Evolutionary conservation across 768 basidiomycete genomes (phyloP).

Genomic region (Boletus rubescentipes): DNA sequence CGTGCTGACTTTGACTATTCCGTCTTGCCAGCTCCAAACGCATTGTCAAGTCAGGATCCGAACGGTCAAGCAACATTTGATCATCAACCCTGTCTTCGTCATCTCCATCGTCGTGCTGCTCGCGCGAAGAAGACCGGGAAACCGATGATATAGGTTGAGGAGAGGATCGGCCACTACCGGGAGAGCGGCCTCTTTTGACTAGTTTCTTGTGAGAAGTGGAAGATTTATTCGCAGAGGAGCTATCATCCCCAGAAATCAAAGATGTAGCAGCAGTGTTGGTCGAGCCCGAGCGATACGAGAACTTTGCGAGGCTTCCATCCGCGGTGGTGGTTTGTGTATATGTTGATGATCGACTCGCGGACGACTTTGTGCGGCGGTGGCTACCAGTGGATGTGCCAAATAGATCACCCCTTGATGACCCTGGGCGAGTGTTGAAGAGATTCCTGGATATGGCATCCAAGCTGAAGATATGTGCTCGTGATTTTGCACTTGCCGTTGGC

Average conservation of each 20-base stretch:
- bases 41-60: conserved; percentile 73
- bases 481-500: conserved; percentile 73
- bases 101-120: conserved; percentile 37
- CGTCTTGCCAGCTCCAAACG: conserved; percentile 79
- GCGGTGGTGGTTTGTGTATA: conserved; percentile 69
- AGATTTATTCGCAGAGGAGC: conserved; percentile 43
- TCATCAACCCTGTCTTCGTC: conserved; percentile 47
- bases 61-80: conserved; percentile 51
- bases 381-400: conserved; percentile 72
- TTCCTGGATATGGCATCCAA: conserved; percentile 89
- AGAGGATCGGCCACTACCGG: conserved; percentile 35
- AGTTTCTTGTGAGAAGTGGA: conserved; percentile 48
- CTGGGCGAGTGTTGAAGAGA: conserved; percentile 73
- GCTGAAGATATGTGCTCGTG: conserved; percentile 79
- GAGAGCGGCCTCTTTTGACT: conserved; percentile 48
- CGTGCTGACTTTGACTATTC: conserved; percentile 79
- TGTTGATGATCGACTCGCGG: conserved; percentile 68
- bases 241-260: conserved; percentile 61
- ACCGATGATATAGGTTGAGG: conserved; percentile 35
- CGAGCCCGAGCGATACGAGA: conserved; percentile 70
- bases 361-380: conserved; percentile 62
- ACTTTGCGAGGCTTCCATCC: conserved; percentile 68
- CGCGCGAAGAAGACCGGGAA: conserved; percentile 47
- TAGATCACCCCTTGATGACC: conserved; percentile 68
- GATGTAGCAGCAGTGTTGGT: conserved; percentile 64